These are phyloP conservation scores for Cymbopogon flexuosus DNA, from an alignment of 202 grass and related monocot species.

Conservation along the genomic window DNA sequence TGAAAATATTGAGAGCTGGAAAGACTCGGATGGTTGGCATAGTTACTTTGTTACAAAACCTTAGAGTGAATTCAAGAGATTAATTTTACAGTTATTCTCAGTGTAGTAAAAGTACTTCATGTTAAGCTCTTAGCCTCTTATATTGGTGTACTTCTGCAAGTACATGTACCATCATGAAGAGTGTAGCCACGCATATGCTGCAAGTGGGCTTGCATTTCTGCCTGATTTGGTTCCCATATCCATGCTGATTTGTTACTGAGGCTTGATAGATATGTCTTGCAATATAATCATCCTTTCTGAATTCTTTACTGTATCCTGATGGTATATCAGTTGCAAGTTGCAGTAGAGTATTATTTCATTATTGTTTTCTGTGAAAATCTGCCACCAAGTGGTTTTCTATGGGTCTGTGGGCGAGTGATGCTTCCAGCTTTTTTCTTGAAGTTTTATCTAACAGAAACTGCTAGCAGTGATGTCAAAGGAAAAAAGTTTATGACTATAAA, in stretches of 20 bases:
- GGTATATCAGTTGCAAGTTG: constrained; percentile 19
- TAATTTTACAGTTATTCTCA: neutral
- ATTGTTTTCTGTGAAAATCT: constrained; percentile 25
- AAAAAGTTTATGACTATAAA: constrained; percentile 11
- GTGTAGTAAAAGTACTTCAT: neutral
- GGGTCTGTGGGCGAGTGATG: constrained; percentile 14
- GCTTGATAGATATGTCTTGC: constrained; percentile 28
- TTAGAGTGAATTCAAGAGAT: neutral
- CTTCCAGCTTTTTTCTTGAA: neutral
- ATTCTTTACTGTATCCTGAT: neutral
- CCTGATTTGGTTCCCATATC: constrained; percentile 44
- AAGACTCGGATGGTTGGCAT: too few relatives aligned
- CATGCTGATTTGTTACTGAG: constrained; percentile 33
- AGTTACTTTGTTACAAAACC: neutral
- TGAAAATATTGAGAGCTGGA: too few relatives aligned
- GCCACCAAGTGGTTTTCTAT: constrained; percentile 17
- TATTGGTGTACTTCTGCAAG: neutral
- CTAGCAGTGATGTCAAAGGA: constrained; percentile 1
- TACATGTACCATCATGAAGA: constrained; percentile 26
- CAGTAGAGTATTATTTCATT: constrained; percentile 16
- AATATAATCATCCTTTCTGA: constrained; percentile 7
- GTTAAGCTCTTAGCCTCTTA: neutral
- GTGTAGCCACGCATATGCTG: constrained; percentile 11
- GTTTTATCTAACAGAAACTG: neutral
- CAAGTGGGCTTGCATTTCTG: constrained; percentile 40